Conservation (phyloP, 306 rosid genomes). For the Potentilla sterilis region DNA sequence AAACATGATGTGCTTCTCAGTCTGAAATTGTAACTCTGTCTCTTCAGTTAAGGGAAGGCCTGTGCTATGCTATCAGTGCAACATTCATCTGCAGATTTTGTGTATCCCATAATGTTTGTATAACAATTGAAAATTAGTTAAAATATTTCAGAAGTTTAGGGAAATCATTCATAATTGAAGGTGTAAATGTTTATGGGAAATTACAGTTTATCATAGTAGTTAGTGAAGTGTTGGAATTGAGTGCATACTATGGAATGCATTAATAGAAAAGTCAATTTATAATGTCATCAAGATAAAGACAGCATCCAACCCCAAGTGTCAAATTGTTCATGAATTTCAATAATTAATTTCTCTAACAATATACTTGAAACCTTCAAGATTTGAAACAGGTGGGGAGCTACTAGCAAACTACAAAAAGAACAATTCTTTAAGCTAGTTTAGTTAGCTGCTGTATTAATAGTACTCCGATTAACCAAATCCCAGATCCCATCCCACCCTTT, state of each 20-base stretch:
- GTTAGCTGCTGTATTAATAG: conserved; percentile 16
- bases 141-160: background rate
- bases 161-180: background rate
- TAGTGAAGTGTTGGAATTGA: background rate
- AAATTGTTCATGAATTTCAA: conserved; percentile 3
- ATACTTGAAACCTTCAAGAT: background rate
- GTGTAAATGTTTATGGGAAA: background rate
- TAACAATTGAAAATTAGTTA: background rate
- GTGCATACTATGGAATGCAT: conserved; percentile 1
- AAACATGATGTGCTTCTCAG: conserved; percentile 18
- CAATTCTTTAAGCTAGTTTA: conserved; percentile 12
- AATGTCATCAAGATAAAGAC: background rate
- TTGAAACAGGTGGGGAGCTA: conserved; percentile 5
- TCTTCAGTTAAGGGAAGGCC: background rate
- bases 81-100: background rate
- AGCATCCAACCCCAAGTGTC: background rate
- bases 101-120: background rate
- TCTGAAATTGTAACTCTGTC: conserved; percentile 16
- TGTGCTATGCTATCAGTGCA: conserved; percentile 6
- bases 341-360: background rate
- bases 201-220: background rate
- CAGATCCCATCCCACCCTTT: conserved; percentile 28
- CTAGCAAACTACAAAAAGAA: conserved; percentile 15
- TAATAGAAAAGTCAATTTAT: background rate
- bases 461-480: conserved; percentile 19